Conservation (phyloP, 1,284 basidiomycete species). For the Cerioporus squamosus region DNA sequence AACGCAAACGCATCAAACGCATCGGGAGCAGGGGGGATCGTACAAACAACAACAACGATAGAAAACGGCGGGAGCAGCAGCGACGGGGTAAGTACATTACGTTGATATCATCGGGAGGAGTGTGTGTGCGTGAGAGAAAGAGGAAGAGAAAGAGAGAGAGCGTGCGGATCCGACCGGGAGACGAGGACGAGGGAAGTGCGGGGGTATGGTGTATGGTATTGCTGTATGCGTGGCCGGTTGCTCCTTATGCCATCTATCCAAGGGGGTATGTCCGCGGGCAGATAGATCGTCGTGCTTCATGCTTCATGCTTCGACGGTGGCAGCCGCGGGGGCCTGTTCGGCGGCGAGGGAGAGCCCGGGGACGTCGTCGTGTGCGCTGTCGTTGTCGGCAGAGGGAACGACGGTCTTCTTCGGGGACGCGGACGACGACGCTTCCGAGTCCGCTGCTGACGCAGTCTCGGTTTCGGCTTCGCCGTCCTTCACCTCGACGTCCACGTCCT, state of each 20-base stretch:
- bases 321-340: not conserved
- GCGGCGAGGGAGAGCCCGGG: conserved; percentile 20
- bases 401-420: conserved; percentile 3
- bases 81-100: conserved; percentile 14
- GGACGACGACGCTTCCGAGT: conserved; percentile 2
- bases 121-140: too few relatives aligned
- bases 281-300: not conserved
- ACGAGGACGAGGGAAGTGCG: not conserved
- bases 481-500: conserved; percentile 5
- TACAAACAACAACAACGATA: conserved; percentile 22
- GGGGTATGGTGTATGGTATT: too few relatives aligned
- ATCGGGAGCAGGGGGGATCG: conserved; percentile 16
- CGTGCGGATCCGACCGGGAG: not conserved
- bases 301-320: not conserved
- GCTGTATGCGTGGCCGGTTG: not conserved
- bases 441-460: not conserved
- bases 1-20: not conserved
- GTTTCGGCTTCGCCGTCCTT: conserved; percentile 10
- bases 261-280: not conserved
- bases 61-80: not conserved
- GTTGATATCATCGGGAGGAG: not conserved
- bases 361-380: conserved; percentile 20
- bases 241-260: not conserved
- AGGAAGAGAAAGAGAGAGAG: too few relatives aligned
- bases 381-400: not conserved